Conservation (phyloP, 805 yeast species). For the Tanozyma kutaoensis region DNA sequence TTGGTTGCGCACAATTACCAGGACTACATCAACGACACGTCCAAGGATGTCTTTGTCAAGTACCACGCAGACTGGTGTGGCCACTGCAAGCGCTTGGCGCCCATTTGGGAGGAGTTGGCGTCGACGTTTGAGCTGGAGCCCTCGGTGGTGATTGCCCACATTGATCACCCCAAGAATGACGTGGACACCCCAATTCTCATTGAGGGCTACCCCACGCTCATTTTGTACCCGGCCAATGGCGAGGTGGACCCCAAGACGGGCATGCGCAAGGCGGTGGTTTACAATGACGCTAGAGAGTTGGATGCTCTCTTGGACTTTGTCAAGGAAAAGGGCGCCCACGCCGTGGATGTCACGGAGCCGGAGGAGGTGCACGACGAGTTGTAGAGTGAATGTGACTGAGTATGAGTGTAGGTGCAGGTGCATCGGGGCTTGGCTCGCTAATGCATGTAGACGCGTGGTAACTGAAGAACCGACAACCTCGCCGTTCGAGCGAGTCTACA, state of each 20-base stretch:
- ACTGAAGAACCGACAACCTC: no score
- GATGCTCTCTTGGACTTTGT: conserved; percentile 62
- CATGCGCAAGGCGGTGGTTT: conserved; percentile 41
- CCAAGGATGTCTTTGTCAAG: conserved; percentile 70
- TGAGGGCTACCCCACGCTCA: conserved; percentile 85
- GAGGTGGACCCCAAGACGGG: conserved; percentile 28
- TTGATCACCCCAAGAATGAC: conserved; percentile 87
- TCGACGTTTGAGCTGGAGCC: conserved; percentile 36
- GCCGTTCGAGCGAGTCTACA: background rate
- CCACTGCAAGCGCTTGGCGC: conserved; percentile 86
- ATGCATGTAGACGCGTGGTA: conserved; percentile 4
- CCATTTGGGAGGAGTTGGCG: conserved; percentile 80
- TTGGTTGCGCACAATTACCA: conserved; percentile 81
- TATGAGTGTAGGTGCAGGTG: conserved; percentile 14
- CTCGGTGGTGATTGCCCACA: conserved; percentile 65
- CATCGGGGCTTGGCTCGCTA: conserved; percentile 2
- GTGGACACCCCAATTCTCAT: conserved; percentile 56
- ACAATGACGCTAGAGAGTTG: conserved; percentile 59
- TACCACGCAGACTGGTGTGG: conserved; percentile 98
- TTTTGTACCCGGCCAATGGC: conserved; percentile 73
- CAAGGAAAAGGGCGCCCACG: conserved; percentile 49
- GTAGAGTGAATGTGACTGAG: conserved; percentile 9
- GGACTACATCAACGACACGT: conserved; percentile 39
- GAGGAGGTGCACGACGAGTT: conserved; percentile 4
- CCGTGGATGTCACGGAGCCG: conserved; percentile 36